phyloP scores from a whole-genome alignment of 2,329 filamentous ascomycete genomes.

The Simplicillium aogashimaense region DNA sequence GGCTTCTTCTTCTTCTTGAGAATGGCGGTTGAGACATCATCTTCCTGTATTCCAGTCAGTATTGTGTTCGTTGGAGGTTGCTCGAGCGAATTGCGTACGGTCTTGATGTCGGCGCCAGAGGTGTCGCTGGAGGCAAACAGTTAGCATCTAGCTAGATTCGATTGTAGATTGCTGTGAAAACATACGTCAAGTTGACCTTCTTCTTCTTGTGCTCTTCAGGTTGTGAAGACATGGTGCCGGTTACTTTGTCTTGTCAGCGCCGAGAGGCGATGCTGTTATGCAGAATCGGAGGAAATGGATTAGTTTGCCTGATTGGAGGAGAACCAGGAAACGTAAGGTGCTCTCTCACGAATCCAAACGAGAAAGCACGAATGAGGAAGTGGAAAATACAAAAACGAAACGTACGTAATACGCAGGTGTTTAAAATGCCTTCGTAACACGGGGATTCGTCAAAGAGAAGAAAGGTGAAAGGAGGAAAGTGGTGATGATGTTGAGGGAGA shows the following conservation, averaged over 20 bases:
- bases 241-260: slow-evolving; percentile 11
- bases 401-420: too few relatives aligned
- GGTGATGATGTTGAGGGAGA: too few relatives aligned
- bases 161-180: slow-evolving; percentile 11
- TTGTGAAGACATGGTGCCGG: slow-evolving; percentile 59
- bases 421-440: too few relatives aligned
- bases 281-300: slow-evolving; percentile 11
- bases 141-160: slow-evolving; percentile 21
- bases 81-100: slow-evolving; percentile 41
- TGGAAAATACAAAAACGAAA: too few relatives aligned
- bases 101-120: slow-evolving; percentile 79
- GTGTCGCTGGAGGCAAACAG: slow-evolving; percentile 54
- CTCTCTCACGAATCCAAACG: slow-evolving; percentile 4
- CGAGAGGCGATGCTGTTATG: slow-evolving; percentile 13
- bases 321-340: slow-evolving; percentile 6
- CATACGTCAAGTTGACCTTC: slow-evolving; percentile 76
- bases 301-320: too few relatives aligned
- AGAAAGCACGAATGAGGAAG: slow-evolving; percentile 3
- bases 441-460: slow-evolving; percentile 1
- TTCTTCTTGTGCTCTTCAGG: slow-evolving; percentile 62
- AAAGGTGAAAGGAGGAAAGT: neutral
- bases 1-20: slow-evolving; percentile 99
- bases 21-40: slow-evolving; percentile 91
- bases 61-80: slow-evolving; percentile 12
- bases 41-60: slow-evolving; percentile 49